Evolutionary conservation across 495 filamentous ascomycete genomes (phyloP).

Genomic region (Penicillium dipodomyicola): DNA sequence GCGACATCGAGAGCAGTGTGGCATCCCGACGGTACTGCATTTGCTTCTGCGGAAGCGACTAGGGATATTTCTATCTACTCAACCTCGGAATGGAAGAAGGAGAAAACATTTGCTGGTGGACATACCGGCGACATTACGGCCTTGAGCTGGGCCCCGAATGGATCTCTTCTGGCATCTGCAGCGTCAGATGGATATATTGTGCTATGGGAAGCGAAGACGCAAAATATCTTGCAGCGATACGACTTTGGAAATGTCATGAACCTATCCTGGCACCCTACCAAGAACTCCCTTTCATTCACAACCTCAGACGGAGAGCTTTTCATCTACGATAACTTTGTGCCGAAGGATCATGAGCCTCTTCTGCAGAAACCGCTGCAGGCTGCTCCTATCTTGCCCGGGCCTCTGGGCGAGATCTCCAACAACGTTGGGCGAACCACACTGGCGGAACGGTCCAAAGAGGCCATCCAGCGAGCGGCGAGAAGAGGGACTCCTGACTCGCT

Average conservation of each 20-base stretch:
- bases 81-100: slow-evolving; percentile 78
- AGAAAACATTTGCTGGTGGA: slow-evolving; percentile 70
- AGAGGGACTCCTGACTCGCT: slow-evolving; percentile 55
- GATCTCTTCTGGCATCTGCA: slow-evolving; percentile 78
- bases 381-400: slow-evolving; percentile 82
- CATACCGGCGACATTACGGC: slow-evolving; percentile 87
- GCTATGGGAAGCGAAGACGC: slow-evolving; percentile 87
- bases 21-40: slow-evolving; percentile 94
- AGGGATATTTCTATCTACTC: slow-evolving; percentile 85
- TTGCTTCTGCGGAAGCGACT: slow-evolving; percentile 79
- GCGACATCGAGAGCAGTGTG: slow-evolving; percentile 73
- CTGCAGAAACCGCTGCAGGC: slow-evolving; percentile 64
- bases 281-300: slow-evolving; percentile 85
- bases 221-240: slow-evolving; percentile 63
- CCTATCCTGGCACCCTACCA: slow-evolving; percentile 84
- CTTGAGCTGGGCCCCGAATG: slow-evolving; percentile 90
- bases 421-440: slow-evolving; percentile 57
- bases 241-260: slow-evolving; percentile 79
- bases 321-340: slow-evolving; percentile 78
- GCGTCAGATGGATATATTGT: slow-evolving; percentile 78
- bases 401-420: slow-evolving; percentile 66
- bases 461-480: slow-evolving; percentile 40
- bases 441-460: slow-evolving; percentile 55
- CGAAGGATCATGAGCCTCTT: slow-evolving; percentile 58
- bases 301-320: slow-evolving; percentile 88